These are phyloP conservation scores for Saxophila tyrrhenica DNA, from an alignment of 495 filamentous ascomycete genomes.

Conservation along the genomic window DNA sequence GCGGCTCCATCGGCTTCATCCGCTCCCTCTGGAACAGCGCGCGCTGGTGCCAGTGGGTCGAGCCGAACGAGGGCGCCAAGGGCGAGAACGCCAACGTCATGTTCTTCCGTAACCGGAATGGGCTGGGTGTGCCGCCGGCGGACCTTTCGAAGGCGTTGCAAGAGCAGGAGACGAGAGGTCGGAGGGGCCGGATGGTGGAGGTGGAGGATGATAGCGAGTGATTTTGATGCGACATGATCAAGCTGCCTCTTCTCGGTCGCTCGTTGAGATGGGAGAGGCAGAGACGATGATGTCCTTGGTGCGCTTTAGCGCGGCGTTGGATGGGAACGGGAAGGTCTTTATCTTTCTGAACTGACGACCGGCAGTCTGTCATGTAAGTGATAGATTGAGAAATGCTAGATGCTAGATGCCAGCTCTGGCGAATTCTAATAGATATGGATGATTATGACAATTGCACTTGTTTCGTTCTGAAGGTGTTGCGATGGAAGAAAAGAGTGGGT, in stretches of 20 bases:
- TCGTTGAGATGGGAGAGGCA: neutral
- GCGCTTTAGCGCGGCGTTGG: slow-evolving; percentile 7
- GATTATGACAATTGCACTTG: too few species aligned
- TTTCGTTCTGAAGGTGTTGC: too few species aligned
- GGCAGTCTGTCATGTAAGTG: neutral
- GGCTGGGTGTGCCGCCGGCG: slow-evolving; percentile 24
- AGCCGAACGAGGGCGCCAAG: slow-evolving; percentile 42
- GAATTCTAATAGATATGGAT: neutral
- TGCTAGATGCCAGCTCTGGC: neutral
- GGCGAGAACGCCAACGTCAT: slow-evolving; percentile 53
- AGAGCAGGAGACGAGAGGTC: slow-evolving; percentile 14
- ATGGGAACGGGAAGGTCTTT: neutral
- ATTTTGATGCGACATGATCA: neutral
- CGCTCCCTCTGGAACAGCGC: slow-evolving; percentile 49
- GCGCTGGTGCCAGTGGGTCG: slow-evolving; percentile 68
- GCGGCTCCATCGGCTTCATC: slow-evolving; percentile 47
- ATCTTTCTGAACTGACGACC: neutral
- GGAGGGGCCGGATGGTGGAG: slow-evolving; percentile 8
- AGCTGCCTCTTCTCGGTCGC: neutral
- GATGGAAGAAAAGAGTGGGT: too few species aligned
- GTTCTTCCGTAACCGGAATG: slow-evolving; percentile 69
- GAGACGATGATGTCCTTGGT: neutral
- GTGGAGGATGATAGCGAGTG: slow-evolving; percentile 12
- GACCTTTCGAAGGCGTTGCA: slow-evolving; percentile 20
- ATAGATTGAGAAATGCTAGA: neutral